A percentile compares a stretch with the other conserved stretches of the same genome.
Evolutionary conservation across 1,284 basidiomycete species (phyloP).

Genomic region (Microbotryum saponariae): DNA sequence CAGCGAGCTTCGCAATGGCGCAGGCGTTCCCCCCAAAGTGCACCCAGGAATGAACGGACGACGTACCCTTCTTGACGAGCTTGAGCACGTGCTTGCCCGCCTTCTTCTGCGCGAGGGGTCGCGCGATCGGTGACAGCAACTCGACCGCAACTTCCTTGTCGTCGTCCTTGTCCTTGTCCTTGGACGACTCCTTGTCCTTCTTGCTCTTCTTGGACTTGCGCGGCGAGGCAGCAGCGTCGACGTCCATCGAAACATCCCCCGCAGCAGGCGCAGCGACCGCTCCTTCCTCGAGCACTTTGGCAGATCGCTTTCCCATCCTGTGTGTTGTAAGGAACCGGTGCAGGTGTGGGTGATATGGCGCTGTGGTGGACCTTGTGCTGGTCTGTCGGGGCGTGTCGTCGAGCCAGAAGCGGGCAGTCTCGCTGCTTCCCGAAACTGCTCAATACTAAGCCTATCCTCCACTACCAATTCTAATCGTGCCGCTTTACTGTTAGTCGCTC

Average conservation of each 20-base stretch:
- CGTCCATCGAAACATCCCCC: slow-evolving; percentile 22
- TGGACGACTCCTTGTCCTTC: slow-evolving; percentile 14
- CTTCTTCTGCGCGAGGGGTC: slow-evolving; percentile 83
- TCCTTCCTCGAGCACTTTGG: slow-evolving; percentile 18
- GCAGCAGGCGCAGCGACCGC: slow-evolving; percentile 5
- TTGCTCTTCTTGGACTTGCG: slow-evolving; percentile 35
- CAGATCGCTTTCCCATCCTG: slow-evolving; percentile 23
- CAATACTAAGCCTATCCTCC: too few species aligned
- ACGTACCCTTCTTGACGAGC: slow-evolving; percentile 78
- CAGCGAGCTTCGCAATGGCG: too few species aligned
- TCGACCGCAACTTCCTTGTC: slow-evolving; percentile 60
- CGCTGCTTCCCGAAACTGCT: too few species aligned
- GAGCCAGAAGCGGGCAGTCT: too few species aligned
- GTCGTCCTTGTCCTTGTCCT: slow-evolving; percentile 46
- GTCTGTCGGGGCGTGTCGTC: too few species aligned
- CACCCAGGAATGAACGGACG: too few species aligned
- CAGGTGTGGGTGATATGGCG: too few species aligned
- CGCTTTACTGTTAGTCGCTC: too few species aligned
- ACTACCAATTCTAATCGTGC: too few species aligned
- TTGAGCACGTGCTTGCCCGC: slow-evolving; percentile 85
- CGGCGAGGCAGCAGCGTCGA: slow-evolving; percentile 18
- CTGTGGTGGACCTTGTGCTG: too few species aligned
- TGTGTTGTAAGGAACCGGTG: too few species aligned
- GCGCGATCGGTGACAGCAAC: slow-evolving; percentile 80
- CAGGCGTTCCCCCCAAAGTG: not conserved